phyloP scores from a whole-genome alignment of 2,329 filamentous ascomycete genomes.

The Neonectria hederae region DNA sequence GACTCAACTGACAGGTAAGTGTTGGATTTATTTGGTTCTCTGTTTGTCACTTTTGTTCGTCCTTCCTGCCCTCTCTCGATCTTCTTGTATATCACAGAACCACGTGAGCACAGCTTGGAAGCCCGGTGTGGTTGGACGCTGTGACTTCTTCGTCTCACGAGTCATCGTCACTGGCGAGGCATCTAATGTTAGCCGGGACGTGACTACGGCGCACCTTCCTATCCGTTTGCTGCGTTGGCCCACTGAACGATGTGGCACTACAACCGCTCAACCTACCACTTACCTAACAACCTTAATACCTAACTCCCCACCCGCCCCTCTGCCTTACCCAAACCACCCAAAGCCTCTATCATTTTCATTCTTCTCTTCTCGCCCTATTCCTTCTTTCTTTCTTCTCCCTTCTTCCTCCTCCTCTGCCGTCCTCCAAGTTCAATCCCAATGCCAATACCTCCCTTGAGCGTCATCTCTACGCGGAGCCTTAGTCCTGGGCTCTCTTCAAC shows the following conservation, averaged over 20 bases:
- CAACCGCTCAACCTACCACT: neutral
- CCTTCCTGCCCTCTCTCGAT: neutral
- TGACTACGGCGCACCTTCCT: neutral
- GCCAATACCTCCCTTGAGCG: neutral
- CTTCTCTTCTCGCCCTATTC: neutral
- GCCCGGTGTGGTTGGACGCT: neutral
- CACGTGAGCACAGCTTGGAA: neutral
- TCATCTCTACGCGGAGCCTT: neutral
- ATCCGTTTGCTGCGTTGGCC: neutral
- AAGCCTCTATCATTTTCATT: neutral
- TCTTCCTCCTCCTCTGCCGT: neutral
- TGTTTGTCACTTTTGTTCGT: neutral
- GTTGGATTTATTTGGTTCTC: neutral
- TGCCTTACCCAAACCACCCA: neutral
- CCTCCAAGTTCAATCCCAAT: neutral
- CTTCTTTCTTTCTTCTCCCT: neutral
- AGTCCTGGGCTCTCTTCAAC: neutral
- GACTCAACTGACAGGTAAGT: too few relatives aligned
- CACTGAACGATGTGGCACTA: neutral
- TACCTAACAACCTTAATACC: neutral
- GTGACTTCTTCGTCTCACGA: neutral
- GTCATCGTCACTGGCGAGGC: neutral
- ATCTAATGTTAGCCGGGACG: neutral
- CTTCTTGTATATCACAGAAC: neutral
- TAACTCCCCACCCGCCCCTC: neutral